Conservation (phyloP, 2,329 filamentous ascomycete species). For the Davidsoniella australis region DNA sequence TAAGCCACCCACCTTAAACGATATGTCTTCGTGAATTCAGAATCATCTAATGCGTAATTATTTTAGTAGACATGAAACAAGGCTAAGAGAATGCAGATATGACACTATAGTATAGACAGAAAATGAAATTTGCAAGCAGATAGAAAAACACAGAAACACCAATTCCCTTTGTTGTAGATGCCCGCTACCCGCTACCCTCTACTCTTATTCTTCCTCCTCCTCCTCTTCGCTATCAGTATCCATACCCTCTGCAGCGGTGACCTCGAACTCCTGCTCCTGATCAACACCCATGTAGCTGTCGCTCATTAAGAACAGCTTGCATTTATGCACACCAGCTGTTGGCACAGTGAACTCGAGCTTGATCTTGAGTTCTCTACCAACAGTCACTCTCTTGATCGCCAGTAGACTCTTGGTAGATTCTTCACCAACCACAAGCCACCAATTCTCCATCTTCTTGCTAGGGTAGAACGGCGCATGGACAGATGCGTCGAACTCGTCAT, state of each 20-base stretch:
- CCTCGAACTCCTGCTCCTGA: slow-evolving; percentile 77
- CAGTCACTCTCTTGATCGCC: slow-evolving; percentile 86
- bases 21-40: too few relatives aligned
- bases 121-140: not conserved
- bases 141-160: not conserved
- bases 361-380: slow-evolving; percentile 60
- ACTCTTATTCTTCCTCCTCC: slow-evolving; percentile 32
- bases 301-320: slow-evolving; percentile 91
- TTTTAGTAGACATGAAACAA: too few relatives aligned
- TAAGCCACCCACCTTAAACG: too few relatives aligned
- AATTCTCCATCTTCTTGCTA: slow-evolving; percentile 82
- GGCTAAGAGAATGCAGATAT: not conserved
- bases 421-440: slow-evolving; percentile 94
- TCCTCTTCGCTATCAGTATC: slow-evolving; percentile 85
- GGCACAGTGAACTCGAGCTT: slow-evolving; percentile 80
- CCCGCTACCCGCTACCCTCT: slow-evolving; percentile 21
- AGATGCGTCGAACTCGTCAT: slow-evolving; percentile 51
- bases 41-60: too few relatives aligned
- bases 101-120: too few relatives aligned
- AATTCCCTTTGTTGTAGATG: not conserved
- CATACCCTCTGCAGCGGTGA: slow-evolving; percentile 80
- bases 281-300: slow-evolving; percentile 95
- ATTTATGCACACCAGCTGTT: slow-evolving; percentile 62
- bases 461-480: slow-evolving; percentile 96
- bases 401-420: slow-evolving; percentile 75